Conservation (phyloP, 148 eudicot genomes). For the Cornus florida region DNA sequence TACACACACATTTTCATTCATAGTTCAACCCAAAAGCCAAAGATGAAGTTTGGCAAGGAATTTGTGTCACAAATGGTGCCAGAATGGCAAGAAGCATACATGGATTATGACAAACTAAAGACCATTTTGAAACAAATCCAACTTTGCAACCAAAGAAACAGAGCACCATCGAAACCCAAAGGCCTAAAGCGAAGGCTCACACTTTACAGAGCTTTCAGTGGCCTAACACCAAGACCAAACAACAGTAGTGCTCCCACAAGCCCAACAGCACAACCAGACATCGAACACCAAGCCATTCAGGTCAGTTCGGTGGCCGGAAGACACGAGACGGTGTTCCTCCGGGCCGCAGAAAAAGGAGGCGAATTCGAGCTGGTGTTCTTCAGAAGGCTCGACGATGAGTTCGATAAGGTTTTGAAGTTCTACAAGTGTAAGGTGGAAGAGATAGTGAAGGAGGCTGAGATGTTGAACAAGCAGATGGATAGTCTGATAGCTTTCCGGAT, state of each 20-base stretch:
- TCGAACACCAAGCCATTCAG: constrained; percentile 21
- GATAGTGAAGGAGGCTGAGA: constrained; percentile 26
- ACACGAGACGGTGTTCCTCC: constrained; percentile 20
- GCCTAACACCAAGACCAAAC: constrained; percentile 3
- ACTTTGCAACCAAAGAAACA: not conserved
- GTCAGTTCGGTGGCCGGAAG: constrained; percentile 9
- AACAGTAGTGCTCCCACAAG: not conserved
- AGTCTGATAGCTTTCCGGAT: constrained; percentile 28
- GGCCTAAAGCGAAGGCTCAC: constrained; percentile 14
- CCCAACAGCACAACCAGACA: not conserved
- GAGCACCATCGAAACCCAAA: not conserved
- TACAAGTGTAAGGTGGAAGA: constrained; percentile 24
- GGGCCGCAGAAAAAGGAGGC: constrained; percentile 19
- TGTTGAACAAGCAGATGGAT: constrained; percentile 30
- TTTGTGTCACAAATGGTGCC: constrained; percentile 33
- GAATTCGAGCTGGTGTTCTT: constrained; percentile 25
- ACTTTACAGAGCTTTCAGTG: constrained; percentile 28
- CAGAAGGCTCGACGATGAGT: constrained; percentile 24
- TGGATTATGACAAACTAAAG: constrained; percentile 22
- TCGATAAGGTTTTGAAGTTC: constrained; percentile 24
- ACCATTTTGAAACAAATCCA: constrained; percentile 24
- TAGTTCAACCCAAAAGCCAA: not conserved
- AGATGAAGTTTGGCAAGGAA: constrained; percentile 34
- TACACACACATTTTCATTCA: not conserved
- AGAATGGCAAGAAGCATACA: constrained; percentile 33